Percentiles rank a stretch among this genome's conserved stretches.
Conservation (phyloP, 139 green algal species). For the Tetradesmus lagerheimii region DNA sequence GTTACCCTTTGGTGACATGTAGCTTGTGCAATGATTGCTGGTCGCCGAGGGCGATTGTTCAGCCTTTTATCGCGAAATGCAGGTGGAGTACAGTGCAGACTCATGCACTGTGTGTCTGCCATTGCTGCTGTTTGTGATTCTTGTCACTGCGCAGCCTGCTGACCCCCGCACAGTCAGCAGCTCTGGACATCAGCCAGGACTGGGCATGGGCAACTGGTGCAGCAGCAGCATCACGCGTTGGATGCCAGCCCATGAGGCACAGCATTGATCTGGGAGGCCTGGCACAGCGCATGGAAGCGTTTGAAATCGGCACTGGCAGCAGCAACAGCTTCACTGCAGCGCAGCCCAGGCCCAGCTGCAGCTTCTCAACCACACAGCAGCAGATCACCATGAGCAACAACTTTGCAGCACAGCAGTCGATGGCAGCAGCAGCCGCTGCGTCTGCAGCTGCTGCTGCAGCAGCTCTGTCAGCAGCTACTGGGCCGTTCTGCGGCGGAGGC, state of each 20-base stretch:
- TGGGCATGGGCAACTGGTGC: constrained; percentile 4
- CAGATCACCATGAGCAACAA: background rate
- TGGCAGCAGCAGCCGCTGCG: background rate
- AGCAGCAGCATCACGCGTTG: background rate
- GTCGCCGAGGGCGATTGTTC: too few relatives aligned
- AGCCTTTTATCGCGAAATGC: too few relatives aligned
- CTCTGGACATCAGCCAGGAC: background rate
- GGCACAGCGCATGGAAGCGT: background rate
- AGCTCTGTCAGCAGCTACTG: background rate
- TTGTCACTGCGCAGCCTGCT: background rate
- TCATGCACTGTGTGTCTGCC: background rate
- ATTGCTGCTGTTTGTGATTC: background rate
- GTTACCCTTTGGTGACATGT: background rate
- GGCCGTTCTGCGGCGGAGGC: background rate
- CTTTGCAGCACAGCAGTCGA: background rate
- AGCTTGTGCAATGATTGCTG: too few relatives aligned
- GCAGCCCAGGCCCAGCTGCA: background rate
- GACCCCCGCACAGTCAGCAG: background rate
- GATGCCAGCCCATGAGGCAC: background rate
- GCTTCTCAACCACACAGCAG: background rate
- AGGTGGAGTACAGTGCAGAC: background rate
- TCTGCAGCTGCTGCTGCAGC: background rate
- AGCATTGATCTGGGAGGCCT: constrained; percentile 39
- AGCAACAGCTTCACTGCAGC: background rate
- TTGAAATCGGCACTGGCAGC: background rate